phyloP scores from a whole-genome alignment of 352 stramenopile species.

The Plasmopara muralis region DNA sequence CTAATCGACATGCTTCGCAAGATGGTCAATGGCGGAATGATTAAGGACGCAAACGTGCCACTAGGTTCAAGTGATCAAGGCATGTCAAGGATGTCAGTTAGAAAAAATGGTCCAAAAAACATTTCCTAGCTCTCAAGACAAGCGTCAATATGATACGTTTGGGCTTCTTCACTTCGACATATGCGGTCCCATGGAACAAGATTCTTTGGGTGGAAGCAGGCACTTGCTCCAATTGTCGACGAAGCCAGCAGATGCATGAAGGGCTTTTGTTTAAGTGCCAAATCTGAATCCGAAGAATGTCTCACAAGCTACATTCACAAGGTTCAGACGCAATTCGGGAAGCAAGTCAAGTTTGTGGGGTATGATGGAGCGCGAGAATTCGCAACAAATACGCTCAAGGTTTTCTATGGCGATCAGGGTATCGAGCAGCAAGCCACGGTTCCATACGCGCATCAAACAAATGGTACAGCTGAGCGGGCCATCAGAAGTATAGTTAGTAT shows the following conservation, averaged over 20 bases:
- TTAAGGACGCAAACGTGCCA: no score
- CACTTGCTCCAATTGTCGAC: background rate
- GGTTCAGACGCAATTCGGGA: background rate
- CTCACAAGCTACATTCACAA: background rate
- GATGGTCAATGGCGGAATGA: no score
- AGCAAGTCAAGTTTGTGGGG: background rate
- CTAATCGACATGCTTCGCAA: no score
- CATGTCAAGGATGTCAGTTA: no score
- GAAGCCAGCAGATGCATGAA: constrained; percentile 2
- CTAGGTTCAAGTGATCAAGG: no score
- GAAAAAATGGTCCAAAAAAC: no score
- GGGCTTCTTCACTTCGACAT: no score
- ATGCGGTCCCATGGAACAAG: no score
- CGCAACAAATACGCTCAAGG: background rate
- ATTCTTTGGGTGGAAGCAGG: background rate
- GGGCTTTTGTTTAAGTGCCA: constrained; percentile 1
- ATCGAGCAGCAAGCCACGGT: constrained; percentile 15
- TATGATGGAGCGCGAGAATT: background rate
- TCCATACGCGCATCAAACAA: constrained; percentile 12
- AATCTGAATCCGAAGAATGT: background rate
- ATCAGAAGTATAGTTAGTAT: constrained; percentile 10
- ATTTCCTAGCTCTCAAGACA: no score
- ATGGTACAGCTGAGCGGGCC: constrained; percentile 10
- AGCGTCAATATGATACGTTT: no score
- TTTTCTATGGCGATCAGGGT: constrained; percentile 6